Percentiles rank a stretch among this genome's conserved stretches.
Conservation (phyloP, 2,329 filamentous ascomycete species). For the Zarea fungicola region DNA sequence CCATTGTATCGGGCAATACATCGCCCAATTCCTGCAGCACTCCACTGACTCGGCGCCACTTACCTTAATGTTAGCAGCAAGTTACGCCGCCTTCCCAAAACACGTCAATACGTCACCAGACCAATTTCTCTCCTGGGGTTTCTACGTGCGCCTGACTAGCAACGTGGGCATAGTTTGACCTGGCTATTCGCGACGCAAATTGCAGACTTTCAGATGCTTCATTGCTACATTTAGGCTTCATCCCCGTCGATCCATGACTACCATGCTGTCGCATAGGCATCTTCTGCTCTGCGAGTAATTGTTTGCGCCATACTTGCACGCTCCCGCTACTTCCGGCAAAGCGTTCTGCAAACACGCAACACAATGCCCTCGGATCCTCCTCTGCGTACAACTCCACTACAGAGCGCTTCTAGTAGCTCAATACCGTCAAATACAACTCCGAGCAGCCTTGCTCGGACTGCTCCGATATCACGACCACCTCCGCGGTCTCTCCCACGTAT, state of each 20-base stretch:
- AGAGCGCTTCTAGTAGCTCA: slow-evolving; percentile 3
- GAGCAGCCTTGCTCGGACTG: slow-evolving; percentile 14
- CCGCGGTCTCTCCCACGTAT: slow-evolving; percentile 28
- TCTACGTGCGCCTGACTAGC: background rate
- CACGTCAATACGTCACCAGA: slow-evolving; percentile 7
- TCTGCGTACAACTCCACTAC: background rate
- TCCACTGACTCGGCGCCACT: too few species aligned
- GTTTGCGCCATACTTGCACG: background rate
- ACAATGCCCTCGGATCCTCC: slow-evolving; percentile 1
- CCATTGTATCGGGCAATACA: too few species aligned
- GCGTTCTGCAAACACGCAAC: background rate
- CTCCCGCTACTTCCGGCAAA: background rate
- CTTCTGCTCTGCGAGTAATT: background rate
- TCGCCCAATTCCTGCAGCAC: too few species aligned
- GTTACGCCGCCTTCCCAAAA: too few species aligned
- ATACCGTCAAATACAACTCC: slow-evolving; percentile 13
- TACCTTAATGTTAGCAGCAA: too few species aligned
- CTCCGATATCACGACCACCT: slow-evolving; percentile 20
- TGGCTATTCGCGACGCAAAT: background rate
- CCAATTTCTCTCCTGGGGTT: background rate
- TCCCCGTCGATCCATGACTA: background rate
- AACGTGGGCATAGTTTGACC: background rate
- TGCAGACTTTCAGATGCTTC: background rate
- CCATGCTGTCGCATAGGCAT: background rate
- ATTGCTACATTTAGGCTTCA: background rate